phyloP scores from a whole-genome alignment of 768 basidiomycete species.

The Leccinum pellstonianum region DNA sequence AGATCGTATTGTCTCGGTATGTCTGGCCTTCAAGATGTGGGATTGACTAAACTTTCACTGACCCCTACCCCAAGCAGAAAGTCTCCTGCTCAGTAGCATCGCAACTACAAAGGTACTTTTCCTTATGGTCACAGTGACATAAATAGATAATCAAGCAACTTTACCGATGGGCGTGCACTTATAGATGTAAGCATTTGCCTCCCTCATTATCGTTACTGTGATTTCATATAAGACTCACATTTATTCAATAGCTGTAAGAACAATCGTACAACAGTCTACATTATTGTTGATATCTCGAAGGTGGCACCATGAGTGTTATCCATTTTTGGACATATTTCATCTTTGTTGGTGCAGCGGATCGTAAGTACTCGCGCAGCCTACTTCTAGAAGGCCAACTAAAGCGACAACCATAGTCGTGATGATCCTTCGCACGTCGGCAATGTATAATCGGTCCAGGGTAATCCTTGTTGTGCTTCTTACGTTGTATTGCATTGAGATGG shows the following conservation, averaged over 20 bases:
- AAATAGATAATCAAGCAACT: neutral
- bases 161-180: neutral
- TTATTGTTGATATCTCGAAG: neutral
- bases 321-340: neutral
- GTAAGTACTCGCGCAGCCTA: neutral
- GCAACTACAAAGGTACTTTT: neutral
- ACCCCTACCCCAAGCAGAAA: neutral
- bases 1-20: neutral
- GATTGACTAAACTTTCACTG: neutral
- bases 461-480: neutral
- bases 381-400: neutral
- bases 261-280: neutral
- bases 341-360: neutral
- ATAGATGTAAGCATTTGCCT: neutral
- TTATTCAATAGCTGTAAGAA: neutral
- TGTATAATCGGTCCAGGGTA: neutral
- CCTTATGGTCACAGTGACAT: too few species aligned
- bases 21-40: neutral
- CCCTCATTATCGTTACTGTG: neutral
- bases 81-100: neutral
- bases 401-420: neutral
- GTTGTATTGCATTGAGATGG: neutral
- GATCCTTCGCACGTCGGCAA: neutral
- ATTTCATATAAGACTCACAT: neutral
- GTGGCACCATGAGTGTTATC: neutral